Conservation (phyloP, 169 alveolate genomes). For the Plasmodium coatneyi region DNA sequence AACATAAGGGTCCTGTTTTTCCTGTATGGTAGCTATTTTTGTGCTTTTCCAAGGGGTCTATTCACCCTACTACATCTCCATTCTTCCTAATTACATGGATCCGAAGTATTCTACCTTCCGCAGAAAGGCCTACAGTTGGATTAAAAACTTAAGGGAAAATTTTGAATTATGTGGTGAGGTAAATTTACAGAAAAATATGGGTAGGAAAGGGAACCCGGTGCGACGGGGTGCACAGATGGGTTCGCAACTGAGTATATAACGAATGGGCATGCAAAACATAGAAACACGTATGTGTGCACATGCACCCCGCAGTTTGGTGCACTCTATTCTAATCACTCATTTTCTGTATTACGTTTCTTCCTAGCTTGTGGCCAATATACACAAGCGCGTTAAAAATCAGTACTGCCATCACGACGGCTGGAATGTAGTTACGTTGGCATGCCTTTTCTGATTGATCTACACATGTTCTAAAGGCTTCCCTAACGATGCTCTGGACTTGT, state of each 20-base stretch:
- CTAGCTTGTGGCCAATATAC: neutral
- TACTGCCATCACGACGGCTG: slow-evolving; percentile 13
- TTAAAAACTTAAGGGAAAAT: neutral
- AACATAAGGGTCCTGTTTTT: neutral
- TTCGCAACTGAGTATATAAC: neutral
- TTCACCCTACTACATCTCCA: neutral
- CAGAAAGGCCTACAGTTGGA: neutral
- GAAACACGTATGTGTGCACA: neutral
- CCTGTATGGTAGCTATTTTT: neutral
- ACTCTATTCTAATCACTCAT: neutral
- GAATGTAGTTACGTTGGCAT: slow-evolving; percentile 29
- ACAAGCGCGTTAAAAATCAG: slow-evolving; percentile 24
- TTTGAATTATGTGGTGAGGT: neutral
- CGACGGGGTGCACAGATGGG: neutral
- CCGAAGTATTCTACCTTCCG: neutral
- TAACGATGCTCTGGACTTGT: neutral
- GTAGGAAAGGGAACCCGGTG: neutral
- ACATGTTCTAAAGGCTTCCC: slow-evolving; percentile 19
- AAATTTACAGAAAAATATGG: neutral
- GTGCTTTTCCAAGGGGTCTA: neutral
- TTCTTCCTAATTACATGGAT: neutral
- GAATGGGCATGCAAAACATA: neutral
- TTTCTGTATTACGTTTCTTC: slow-evolving; percentile 31
- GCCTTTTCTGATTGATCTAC: neutral
- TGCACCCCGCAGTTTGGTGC: neutral